Evolutionary conservation across 805 yeast species (phyloP).

Genomic region (Saturnispora bothae): DNA sequence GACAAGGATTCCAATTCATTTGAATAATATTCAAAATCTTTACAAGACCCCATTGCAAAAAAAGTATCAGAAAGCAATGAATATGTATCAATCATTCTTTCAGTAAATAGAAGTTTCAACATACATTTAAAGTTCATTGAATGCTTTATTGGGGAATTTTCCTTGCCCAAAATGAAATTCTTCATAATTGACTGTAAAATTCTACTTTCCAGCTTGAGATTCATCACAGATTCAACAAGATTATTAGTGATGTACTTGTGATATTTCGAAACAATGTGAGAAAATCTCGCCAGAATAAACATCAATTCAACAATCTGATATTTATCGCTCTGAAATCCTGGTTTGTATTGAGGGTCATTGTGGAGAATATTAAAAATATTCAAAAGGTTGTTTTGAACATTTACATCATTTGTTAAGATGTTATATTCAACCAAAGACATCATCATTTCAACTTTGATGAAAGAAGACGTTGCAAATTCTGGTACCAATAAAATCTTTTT

Average conservation of each 20-base stretch:
- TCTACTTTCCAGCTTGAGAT: slow-evolving; percentile 40
- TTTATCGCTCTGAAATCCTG: slow-evolving; percentile 14
- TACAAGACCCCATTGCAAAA: slow-evolving; percentile 42
- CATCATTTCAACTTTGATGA: slow-evolving; percentile 2
- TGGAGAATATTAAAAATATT: not conserved
- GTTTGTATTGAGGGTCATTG: not conserved
- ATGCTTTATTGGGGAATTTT: slow-evolving; percentile 11
- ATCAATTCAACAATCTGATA: slow-evolving; percentile 14
- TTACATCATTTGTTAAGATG: not conserved
- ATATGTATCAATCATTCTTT: slow-evolving; percentile 30
- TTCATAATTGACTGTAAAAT: slow-evolving; percentile 43
- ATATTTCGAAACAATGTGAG: slow-evolving; percentile 23
- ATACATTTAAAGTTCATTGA: slow-evolving; percentile 16
- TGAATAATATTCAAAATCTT: slow-evolving; percentile 46
- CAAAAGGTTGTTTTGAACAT: not conserved
- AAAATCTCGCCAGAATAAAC: slow-evolving; percentile 28
- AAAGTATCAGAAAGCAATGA: slow-evolving; percentile 30
- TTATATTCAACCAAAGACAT: slow-evolving; percentile 3
- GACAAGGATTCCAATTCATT: slow-evolving; percentile 38
- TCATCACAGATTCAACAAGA: slow-evolving; percentile 25
- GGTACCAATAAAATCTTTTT: not conserved
- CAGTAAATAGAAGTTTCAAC: slow-evolving; percentile 29
- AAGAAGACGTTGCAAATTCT: not conserved
- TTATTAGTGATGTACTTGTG: slow-evolving; percentile 15
- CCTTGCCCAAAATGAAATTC: slow-evolving; percentile 22